Percentiles rank a stretch among this genome's conserved stretches.
phyloP scores from a whole-genome alignment of 495 filamentous ascomycete genomes.

The Astrothelium macrocarpum region DNA sequence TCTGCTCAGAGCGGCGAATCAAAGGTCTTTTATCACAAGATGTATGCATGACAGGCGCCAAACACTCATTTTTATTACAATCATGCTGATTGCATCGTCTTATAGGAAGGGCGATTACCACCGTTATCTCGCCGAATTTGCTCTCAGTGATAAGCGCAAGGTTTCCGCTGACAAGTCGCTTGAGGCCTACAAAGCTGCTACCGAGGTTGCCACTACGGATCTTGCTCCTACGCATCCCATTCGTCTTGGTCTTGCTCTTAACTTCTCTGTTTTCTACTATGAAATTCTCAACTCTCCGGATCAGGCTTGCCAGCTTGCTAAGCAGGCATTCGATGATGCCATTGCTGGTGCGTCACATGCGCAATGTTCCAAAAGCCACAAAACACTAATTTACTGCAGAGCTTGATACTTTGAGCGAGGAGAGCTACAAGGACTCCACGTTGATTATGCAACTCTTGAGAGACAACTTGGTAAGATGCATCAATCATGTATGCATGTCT shows the following conservation, averaged over 20 bases:
- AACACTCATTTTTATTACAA: conserved; percentile 79
- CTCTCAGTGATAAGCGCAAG: conserved; percentile 95
- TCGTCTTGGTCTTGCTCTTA: conserved; percentile 93
- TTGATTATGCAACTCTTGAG: conserved; percentile 99
- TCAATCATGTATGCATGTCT: too few relatives aligned
- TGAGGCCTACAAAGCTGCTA: conserved; percentile 95
- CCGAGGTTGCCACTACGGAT: conserved; percentile 95
- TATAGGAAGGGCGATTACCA: conserved; percentile 99
- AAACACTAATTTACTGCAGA: conserved; percentile 50
- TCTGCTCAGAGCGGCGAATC: conserved; percentile 97
- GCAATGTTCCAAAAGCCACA: neutral
- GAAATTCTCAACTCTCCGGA: conserved; percentile 99
- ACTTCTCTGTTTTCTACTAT: conserved; percentile 99
- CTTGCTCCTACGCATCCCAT: conserved; percentile 98
- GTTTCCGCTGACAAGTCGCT: conserved; percentile 85
- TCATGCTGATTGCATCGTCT: conserved; percentile 38
- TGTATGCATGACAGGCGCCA: conserved; percentile 50
- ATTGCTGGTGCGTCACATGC: conserved; percentile 51
- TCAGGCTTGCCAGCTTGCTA: conserved; percentile 97
- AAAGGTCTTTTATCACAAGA: conserved; percentile 99
- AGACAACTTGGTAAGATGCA: conserved; percentile 97
- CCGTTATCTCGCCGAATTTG: conserved; percentile 98
- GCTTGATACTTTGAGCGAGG: conserved; percentile 96
- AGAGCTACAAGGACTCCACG: conserved; percentile 99
- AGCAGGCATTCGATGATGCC: conserved; percentile 98